Conservation (phyloP, 2,329 filamentous ascomycete genomes). For the Ascochyta viciae-villosae region DNA sequence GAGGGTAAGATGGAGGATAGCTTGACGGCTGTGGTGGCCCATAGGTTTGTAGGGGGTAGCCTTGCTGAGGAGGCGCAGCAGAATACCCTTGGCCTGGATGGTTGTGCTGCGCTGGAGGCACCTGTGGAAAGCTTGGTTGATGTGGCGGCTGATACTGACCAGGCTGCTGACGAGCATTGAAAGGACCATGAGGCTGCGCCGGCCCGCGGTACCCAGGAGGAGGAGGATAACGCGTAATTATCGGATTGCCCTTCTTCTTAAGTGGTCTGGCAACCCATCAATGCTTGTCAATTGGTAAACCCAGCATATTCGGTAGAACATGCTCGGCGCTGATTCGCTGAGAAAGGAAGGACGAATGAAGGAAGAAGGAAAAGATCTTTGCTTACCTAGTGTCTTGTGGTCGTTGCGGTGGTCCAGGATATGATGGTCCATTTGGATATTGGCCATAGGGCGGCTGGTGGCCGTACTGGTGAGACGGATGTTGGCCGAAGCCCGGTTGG, state of each 20-base stretch:
- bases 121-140: constrained; percentile 39
- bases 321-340: background rate
- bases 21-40: constrained; percentile 28
- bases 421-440: constrained; percentile 35
- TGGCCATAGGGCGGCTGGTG: constrained; percentile 42
- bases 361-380: background rate
- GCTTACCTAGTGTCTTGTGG: constrained; percentile 45
- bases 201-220: constrained; percentile 55
- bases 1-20: constrained; percentile 31
- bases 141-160: constrained; percentile 35
- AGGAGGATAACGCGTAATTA: constrained; percentile 59
- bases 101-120: constrained; percentile 24
- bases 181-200: constrained; percentile 41
- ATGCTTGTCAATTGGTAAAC: constrained; percentile 13
- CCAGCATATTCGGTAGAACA: background rate
- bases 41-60: constrained; percentile 36
- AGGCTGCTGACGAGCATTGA: constrained; percentile 33
- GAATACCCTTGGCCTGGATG: constrained; percentile 36
- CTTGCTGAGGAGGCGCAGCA: constrained; percentile 26
- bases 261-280: constrained; percentile 35
- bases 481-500: constrained; percentile 34
- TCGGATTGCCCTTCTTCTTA: constrained; percentile 57
- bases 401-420: constrained; percentile 31
- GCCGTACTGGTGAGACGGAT: constrained; percentile 39
- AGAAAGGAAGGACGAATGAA: background rate